phyloP scores from a whole-genome alignment of 2,329 filamentous ascomycete species.

The Zelopaecilomyces penicillatus region DNA sequence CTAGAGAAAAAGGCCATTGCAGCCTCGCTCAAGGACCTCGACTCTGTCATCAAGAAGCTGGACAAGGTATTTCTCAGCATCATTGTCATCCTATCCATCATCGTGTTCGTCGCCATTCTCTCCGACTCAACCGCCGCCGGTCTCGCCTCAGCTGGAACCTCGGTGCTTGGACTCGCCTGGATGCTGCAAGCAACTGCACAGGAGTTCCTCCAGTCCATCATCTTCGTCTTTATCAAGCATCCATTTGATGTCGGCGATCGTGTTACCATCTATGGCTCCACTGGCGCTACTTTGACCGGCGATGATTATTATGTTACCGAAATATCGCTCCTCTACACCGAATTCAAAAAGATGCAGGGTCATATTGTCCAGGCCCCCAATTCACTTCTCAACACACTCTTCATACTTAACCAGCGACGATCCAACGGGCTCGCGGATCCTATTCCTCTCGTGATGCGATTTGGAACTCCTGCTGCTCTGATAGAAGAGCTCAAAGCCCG shows the following conservation, averaged over 20 bases:
- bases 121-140: slow-evolving; percentile 86
- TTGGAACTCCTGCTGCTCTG: slow-evolving; percentile 74
- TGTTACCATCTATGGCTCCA: slow-evolving; percentile 85
- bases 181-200: slow-evolving; percentile 86
- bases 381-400: slow-evolving; percentile 83
- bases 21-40: slow-evolving; percentile 86
- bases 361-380: slow-evolving; percentile 95
- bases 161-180: slow-evolving; percentile 86
- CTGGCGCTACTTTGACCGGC: slow-evolving; percentile 66
- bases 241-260: slow-evolving; percentile 94
- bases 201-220: slow-evolving; percentile 86
- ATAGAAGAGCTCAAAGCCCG: slow-evolving; percentile 74
- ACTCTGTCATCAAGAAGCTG: slow-evolving; percentile 85
- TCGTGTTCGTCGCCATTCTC: slow-evolving; percentile 84
- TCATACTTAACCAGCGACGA: slow-evolving; percentile 89
- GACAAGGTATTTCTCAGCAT: slow-evolving; percentile 85
- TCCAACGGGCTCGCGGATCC: slow-evolving; percentile 84
- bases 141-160: slow-evolving; percentile 80
- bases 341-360: slow-evolving; percentile 98
- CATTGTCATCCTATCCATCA: slow-evolving; percentile 67
- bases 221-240: slow-evolving; percentile 96
- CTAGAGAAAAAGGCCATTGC: slow-evolving; percentile 93
- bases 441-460: slow-evolving; percentile 75
- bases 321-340: slow-evolving; percentile 85
- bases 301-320: slow-evolving; percentile 97